Evolutionary conservation across 345 rosid genomes (phyloP), one percentile per base, ranked within the genome.

Genomic region (Eucalyptus sp.): DNA sequence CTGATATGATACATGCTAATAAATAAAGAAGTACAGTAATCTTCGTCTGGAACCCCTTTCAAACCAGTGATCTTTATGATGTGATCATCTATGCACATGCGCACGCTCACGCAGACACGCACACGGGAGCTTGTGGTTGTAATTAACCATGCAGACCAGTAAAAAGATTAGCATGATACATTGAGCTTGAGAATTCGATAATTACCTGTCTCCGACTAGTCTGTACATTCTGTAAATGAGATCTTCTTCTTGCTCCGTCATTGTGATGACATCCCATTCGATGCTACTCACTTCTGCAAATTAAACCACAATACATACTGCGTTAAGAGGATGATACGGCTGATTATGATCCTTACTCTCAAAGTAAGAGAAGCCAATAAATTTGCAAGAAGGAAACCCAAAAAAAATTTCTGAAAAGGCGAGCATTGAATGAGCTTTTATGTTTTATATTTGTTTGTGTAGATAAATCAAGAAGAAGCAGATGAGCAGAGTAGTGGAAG

Each of bases 211-310:
- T 86, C 96, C 96, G 14, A 94, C 92, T 49, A 94, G 93, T 88
- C 91, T 91, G 88, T 92, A 90, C 93, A 93, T 94, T 87, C 95
- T 89, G 91, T 80, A 89, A 27, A 93, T 92, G 88, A 94, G 93
- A 88, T 94, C 96, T 80, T 94, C 94, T 90, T 94, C 94, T 91
- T 94, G 95, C 80, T 92, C 90, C 3, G 93, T 92, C 95, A 94
- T 90, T 49, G 88, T 80, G 86, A 91, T 91, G 56, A 71, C 89
- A 87, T 92, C 93, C 95, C 96, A 92, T 90, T 92, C 92, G 25
- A 88, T 71, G 90, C 94, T 93, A 76, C 93, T 91, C 80, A 92
- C 95, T 89, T 94, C 96, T 93, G 92, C 90, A 68, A 31, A 88
- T 29, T 48, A 86, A 43, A 86, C 15, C 41, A 17, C 22, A 16